phyloP scores from a whole-genome alignment of 2,329 filamentous ascomycete genomes.

The Fusarium sp. region DNA sequence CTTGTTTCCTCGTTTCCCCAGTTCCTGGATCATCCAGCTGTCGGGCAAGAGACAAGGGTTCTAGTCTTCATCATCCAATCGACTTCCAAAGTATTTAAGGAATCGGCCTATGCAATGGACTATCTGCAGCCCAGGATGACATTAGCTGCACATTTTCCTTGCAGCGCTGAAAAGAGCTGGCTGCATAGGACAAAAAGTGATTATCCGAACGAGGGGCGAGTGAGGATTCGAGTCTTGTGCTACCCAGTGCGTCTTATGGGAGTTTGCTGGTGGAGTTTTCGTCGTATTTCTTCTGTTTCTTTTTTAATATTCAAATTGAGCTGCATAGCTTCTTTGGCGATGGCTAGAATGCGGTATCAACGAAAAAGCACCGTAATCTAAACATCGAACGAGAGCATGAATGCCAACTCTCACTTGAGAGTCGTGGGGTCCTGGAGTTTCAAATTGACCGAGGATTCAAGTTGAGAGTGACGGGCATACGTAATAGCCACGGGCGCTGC shows the following conservation, averaged over 20 bases:
- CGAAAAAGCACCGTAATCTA: not conserved
- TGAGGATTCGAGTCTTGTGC: constrained; percentile 11
- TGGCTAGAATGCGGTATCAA: not conserved
- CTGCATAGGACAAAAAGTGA: constrained; percentile 34
- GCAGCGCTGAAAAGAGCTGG: constrained; percentile 27
- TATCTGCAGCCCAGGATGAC: constrained; percentile 3
- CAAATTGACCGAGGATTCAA: not conserved
- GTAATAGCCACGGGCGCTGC: not conserved
- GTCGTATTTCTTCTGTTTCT: not conserved
- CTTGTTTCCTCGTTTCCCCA: not conserved
- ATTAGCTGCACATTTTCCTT: constrained; percentile 1
- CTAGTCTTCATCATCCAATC: constrained; percentile 7
- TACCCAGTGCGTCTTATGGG: constrained; percentile 17
- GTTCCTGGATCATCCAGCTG: constrained; percentile 4
- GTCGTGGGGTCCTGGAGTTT: not conserved
- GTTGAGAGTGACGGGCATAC: not conserved
- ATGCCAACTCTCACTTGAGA: not conserved
- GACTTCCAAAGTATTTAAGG: constrained; percentile 1
- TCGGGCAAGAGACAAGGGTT: not conserved
- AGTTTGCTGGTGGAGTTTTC: not conserved
- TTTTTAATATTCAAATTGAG: not conserved
- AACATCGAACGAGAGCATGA: not conserved
- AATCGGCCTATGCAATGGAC: constrained; percentile 13
- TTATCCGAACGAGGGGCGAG: constrained; percentile 24
- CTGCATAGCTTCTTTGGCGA: not conserved